phyloP scores from a whole-genome alignment of 169 alveolate species.

The Plasmodium cynomolgi region DNA sequence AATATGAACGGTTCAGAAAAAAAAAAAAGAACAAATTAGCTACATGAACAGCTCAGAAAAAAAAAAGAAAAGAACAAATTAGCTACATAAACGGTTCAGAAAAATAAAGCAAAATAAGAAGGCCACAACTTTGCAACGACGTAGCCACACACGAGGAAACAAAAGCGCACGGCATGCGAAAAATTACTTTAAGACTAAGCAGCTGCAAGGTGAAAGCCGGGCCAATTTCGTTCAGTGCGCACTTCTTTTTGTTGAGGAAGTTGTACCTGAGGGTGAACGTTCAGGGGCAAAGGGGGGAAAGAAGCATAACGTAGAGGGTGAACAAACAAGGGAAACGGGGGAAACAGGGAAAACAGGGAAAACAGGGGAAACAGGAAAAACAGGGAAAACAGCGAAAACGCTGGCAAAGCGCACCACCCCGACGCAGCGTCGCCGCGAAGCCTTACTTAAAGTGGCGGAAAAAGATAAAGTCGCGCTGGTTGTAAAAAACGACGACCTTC shows the following conservation, averaged over 20 bases:
- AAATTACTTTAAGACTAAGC: constrained; percentile 93
- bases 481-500: constrained; percentile 97
- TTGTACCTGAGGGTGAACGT: constrained; percentile 77
- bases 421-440: background rate
- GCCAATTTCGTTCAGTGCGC: constrained; percentile 97
- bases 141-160: background rate
- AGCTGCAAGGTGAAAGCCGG: constrained; percentile 98
- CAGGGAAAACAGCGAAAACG: too few relatives aligned
- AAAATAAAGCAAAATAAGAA: background rate
- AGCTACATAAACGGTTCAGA: background rate
- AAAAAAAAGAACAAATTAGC: background rate
- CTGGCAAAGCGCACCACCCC: too few relatives aligned
- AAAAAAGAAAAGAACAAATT: background rate
- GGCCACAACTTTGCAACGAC: background rate
- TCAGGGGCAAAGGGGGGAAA: background rate
- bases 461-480: constrained; percentile 98
- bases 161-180: constrained; percentile 75
- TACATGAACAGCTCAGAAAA: background rate
- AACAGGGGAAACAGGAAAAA: background rate
- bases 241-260: constrained; percentile 87
- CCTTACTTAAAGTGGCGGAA: constrained; percentile 97
- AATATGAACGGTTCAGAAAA: background rate
- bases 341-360: constrained; percentile 70
- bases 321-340: background rate
- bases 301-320: background rate